These are phyloP conservation scores for Spizellomyces sp. DNA, from an alignment of 192 early-diverging fungal species.

Conservation along the genomic window DNA sequence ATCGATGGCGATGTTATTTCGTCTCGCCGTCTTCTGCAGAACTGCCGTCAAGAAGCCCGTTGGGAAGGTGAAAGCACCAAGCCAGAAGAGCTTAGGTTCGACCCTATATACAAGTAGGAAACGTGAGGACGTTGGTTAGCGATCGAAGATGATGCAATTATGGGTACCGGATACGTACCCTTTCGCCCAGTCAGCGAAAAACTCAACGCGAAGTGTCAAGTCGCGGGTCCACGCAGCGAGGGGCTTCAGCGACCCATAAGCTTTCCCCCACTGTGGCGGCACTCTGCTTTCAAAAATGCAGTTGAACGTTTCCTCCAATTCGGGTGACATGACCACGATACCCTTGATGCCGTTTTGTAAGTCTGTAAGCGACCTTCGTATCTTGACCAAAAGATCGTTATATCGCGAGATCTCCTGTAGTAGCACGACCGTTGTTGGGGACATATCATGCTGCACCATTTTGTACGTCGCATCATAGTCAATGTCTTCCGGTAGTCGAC, in stretches of 20 bases:
- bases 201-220: constrained; percentile 53
- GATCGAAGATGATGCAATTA: constrained; percentile 6
- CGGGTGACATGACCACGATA: constrained; percentile 63
- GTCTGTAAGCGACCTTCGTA: constrained; percentile 50
- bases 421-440: constrained; percentile 59
- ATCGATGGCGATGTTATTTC: constrained; percentile 60
- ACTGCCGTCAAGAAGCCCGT: constrained; percentile 64
- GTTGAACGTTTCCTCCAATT: constrained; percentile 60
- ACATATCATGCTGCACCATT: constrained; percentile 49
- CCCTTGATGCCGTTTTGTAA: constrained; percentile 65
- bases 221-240: constrained; percentile 60
- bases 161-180: constrained; percentile 39
- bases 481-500: constrained; percentile 52
- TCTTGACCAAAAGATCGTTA: constrained; percentile 51
- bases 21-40: constrained; percentile 59
- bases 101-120: constrained; percentile 22
- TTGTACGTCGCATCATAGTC: constrained; percentile 59
- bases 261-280: constrained; percentile 60
- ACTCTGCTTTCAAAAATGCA: constrained; percentile 56
- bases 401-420: constrained; percentile 61
- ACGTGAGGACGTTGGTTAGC: background rate
- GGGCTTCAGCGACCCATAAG: constrained; percentile 56
- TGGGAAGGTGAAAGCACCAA: constrained; percentile 62
- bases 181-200: constrained; percentile 65
- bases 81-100: constrained; percentile 58